Evolutionary conservation across 2,329 filamentous ascomycete species (phyloP).

Genomic region (Pseudonectria buxi): DNA sequence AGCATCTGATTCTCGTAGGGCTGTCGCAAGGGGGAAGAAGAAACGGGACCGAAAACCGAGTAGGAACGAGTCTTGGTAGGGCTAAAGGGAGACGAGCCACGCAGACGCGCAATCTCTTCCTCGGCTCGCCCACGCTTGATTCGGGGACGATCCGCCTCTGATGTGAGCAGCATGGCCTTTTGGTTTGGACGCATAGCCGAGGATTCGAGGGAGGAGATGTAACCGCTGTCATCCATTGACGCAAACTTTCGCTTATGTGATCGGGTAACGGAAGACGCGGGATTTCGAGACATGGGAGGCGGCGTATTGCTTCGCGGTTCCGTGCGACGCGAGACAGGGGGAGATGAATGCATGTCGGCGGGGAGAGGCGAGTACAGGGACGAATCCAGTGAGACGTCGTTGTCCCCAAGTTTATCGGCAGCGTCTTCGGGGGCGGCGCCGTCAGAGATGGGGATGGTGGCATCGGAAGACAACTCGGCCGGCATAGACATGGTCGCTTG

Average conservation of each 20-base stretch:
- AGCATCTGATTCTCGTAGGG: constrained; percentile 53
- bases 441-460: constrained; percentile 68
- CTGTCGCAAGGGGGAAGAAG: constrained; percentile 63
- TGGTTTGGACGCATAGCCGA: constrained; percentile 71
- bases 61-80: constrained; percentile 63
- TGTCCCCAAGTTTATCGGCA: constrained; percentile 36
- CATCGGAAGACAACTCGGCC: constrained; percentile 67
- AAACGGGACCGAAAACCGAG: constrained; percentile 45
- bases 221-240: constrained; percentile 86
- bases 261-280: constrained; percentile 56
- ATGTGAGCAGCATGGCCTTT: constrained; percentile 59
- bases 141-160: constrained; percentile 70
- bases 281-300: constrained; percentile 57
- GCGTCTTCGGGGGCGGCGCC: constrained; percentile 47
- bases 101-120: constrained; percentile 88
- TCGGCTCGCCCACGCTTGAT: constrained; percentile 88
- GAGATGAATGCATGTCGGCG: constrained; percentile 78
- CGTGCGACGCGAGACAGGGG: constrained; percentile 61
- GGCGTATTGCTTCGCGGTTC: constrained; percentile 65
- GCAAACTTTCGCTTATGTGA: constrained; percentile 70
- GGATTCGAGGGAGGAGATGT: constrained; percentile 93
- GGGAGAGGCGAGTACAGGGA: constrained; percentile 65
- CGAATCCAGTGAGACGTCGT: constrained; percentile 34
- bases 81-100: constrained; percentile 88
- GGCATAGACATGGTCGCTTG: constrained; percentile 32